A percentile compares a stretch with the other conserved stretches of the same genome.
phyloP scores from a whole-genome alignment of 108 stramenopile species.

The Aurantiochytrium sp. region DNA sequence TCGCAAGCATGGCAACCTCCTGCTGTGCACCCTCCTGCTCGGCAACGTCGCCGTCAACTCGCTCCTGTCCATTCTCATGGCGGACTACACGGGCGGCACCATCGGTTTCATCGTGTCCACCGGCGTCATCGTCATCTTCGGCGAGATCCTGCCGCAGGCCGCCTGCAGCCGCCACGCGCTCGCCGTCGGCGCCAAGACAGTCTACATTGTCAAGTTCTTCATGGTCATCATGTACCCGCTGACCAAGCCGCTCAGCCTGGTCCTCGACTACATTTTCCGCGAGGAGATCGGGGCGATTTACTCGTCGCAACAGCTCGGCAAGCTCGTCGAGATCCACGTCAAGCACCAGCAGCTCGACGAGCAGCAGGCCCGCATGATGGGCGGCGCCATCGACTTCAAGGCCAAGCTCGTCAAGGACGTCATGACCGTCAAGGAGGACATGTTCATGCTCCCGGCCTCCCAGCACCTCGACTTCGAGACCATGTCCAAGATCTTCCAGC shows the following conservation, averaged over 20 bases:
- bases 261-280: constrained; percentile 71
- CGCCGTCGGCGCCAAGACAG: constrained; percentile 36
- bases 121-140: constrained; percentile 81
- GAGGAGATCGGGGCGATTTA: constrained; percentile 87
- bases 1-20: constrained; percentile 82
- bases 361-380: constrained; percentile 84
- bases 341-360: constrained; percentile 70
- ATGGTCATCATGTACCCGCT: constrained; percentile 67
- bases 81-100: constrained; percentile 74
- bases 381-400: constrained; percentile 84
- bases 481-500: constrained; percentile 86
- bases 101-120: constrained; percentile 84
- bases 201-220: constrained; percentile 81
- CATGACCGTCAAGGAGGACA: constrained; percentile 84
- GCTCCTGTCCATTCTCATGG: constrained; percentile 83
- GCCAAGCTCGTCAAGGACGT: constrained; percentile 74
- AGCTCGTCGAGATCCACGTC: constrained; percentile 81
- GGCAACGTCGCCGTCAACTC: constrained; percentile 96
- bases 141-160: constrained; percentile 96
- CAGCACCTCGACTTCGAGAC: constrained; percentile 83
- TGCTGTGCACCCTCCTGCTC: constrained; percentile 90
- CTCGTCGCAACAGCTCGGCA: constrained; percentile 33
- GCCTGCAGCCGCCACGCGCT: constrained; percentile 83
- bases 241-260: constrained; percentile 68
- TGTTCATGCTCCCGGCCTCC: constrained; percentile 83